Conservation (phyloP, 345 rosid genomes). For the Rhizophora mangle region DNA sequence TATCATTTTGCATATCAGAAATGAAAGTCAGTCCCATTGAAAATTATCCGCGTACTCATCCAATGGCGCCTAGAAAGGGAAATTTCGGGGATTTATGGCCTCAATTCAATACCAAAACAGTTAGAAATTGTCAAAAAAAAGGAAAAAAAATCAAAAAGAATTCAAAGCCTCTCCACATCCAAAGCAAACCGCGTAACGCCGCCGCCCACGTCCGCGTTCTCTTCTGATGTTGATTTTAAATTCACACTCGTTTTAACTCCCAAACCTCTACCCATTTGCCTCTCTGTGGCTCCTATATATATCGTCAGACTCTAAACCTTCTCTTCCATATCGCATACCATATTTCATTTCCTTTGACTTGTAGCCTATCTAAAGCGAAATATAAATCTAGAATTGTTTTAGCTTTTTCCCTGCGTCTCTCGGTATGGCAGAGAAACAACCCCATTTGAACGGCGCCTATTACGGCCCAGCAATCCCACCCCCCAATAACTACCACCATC, state of each 20-base stretch:
- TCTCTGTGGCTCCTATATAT: background rate
- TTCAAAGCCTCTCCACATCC: background rate
- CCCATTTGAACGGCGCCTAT: constrained; percentile 56
- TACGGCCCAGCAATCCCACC: constrained; percentile 73
- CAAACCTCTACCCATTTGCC: background rate
- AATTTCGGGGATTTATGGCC: no score
- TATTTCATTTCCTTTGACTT: background rate
- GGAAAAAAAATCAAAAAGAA: no score
- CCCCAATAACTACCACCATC: constrained; percentile 42
- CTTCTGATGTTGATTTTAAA: no score
- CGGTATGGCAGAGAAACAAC: constrained; percentile 53
- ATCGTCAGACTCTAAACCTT: background rate
- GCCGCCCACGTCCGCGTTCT: constrained; percentile 1
- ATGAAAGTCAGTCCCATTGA: no score
- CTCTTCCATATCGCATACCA: background rate
- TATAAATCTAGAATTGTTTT: background rate
- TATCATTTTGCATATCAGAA: no score
- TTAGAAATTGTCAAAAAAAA: background rate
- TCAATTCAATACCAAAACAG: no score
- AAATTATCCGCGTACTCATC: no score
- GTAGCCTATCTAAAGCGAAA: background rate
- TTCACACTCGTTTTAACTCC: background rate
- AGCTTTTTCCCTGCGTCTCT: background rate
- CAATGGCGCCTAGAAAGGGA: no score
- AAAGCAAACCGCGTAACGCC: constrained; percentile 36